phyloP scores from a whole-genome alignment of 2,329 filamentous ascomycete genomes.

The Penicillium sclerotigenum region DNA sequence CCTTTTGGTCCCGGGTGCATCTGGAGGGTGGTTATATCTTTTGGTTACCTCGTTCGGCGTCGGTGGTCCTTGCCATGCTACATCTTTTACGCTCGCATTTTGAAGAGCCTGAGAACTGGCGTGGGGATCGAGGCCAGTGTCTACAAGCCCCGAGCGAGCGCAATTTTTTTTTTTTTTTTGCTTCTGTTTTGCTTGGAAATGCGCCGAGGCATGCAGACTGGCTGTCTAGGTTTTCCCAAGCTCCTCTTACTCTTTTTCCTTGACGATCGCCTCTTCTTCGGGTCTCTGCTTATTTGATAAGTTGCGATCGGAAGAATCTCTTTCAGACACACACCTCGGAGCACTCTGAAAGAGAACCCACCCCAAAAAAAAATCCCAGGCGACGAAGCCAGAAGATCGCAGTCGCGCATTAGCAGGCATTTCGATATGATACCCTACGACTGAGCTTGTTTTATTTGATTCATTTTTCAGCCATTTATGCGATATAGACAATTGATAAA shows the following conservation, averaged over 20 bases:
- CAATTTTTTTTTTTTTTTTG: background rate
- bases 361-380: slow-evolving; percentile 15
- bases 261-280: background rate
- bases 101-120: background rate
- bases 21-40: slow-evolving; percentile 27
- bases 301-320: background rate
- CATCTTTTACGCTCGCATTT: background rate
- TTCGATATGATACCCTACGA: slow-evolving; percentile 45
- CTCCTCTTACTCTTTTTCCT: background rate
- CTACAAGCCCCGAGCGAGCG: background rate
- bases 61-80: slow-evolving; percentile 14
- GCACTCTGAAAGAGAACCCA: slow-evolving; percentile 10
- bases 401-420: slow-evolving; percentile 42
- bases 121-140: background rate
- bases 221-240: background rate
- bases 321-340: slow-evolving; percentile 8
- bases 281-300: background rate
- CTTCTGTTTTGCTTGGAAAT: background rate
- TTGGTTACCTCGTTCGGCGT: slow-evolving; percentile 27
- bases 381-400: slow-evolving; percentile 30
- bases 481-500: slow-evolving; percentile 12
- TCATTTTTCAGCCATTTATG: slow-evolving; percentile 14
- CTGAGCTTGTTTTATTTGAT: slow-evolving; percentile 33
- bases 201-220: background rate
- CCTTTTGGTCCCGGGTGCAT: slow-evolving; percentile 27